A percentile compares a stretch with the other conserved stretches of the same genome.
Conservation (phyloP, 805 yeast genomes). For the Starmerella apis region DNA sequence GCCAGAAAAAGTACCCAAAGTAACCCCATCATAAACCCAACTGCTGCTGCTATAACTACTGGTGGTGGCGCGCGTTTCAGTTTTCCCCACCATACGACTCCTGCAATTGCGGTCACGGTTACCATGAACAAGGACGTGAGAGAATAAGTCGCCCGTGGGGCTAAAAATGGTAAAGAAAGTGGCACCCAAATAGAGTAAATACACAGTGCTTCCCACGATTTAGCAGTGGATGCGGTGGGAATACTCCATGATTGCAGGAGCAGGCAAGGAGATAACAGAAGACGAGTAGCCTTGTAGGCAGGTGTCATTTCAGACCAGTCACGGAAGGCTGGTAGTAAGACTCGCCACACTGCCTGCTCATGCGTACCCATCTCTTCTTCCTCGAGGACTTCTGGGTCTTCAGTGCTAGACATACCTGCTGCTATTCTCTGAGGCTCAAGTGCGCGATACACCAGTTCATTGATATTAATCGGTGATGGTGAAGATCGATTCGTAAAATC, state of each 20-base stretch:
- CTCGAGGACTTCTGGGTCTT: conserved; percentile 4
- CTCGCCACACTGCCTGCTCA: background rate
- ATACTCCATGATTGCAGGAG: conserved; percentile 14
- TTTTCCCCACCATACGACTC: conserved; percentile 14
- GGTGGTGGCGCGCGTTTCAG: conserved; percentile 11
- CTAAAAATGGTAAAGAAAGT: conserved; percentile 8
- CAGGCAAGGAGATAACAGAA: conserved; percentile 8
- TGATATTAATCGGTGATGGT: background rate
- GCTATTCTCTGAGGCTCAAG: conserved; percentile 4
- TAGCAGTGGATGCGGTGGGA: conserved; percentile 2
- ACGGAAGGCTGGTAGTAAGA: conserved; percentile 8
- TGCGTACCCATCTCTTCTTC: conserved; percentile 4
- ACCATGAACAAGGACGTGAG: background rate
- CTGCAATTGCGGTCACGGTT: background rate
- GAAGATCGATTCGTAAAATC: background rate
- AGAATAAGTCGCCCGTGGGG: conserved; percentile 2
- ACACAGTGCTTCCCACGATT: conserved; percentile 4
- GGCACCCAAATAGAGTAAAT: conserved; percentile 14
- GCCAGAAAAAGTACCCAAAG: conserved; percentile 62
- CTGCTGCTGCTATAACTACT: conserved; percentile 21
- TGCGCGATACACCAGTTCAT: conserved; percentile 5
- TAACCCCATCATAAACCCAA: conserved; percentile 59
- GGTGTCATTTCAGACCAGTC: conserved; percentile 8
- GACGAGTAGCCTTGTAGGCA: background rate
- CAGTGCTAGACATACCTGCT: conserved; percentile 4